Evolutionary conservation across 1,284 basidiomycete genomes (phyloP), one percentile per base, ranked within the genome.

Genomic region (Neolentinus lepideus): DNA sequence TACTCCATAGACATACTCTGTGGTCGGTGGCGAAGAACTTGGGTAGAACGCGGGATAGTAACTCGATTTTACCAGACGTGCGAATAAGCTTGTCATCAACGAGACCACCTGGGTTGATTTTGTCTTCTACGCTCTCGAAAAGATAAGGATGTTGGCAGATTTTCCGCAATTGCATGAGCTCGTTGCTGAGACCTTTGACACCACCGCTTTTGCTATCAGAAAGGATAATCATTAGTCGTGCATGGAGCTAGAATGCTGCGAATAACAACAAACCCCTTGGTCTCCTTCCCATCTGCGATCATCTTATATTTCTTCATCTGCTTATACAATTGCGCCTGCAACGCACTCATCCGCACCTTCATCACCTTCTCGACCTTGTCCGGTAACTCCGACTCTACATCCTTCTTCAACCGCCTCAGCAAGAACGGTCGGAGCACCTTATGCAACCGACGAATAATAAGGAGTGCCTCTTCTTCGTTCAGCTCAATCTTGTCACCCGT

Each of bases 281-380:
- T 65, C 67, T 88, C 86, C 64, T 84, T 91, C 52, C 89, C 90
- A 66, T 89, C 85, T 51, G 97, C 95, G 66, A 99, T 91, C 89
- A 94, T 93, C 76, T 95, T 95, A 73, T 88, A 88, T 74, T 94
- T 94, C 82, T 95, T 94, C 90, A 97, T 94, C 77, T 94, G 92
- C 75, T 94, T 93, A 75, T 98, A 98, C 61, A 99, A 74, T 76
- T 98, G 94, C 66, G 82, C 83, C 75, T 99, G 97, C 63, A 99
- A 72, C 19, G 90, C 89, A 60, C 90, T 94, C 96, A 98, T 98
- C 72, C 92, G 86, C 67, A 98, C 88, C 79, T 97, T 98, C 78
- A 99, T 95, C 60, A 99, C 93, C 79, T 97, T 96, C 75, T 99
- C 96, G 35, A 98, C 94, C 80, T 99, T 99, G 73, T 99, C 96